Base-by-base conservation (phyloP, 306 rosid species). In the Castanea crenata region DNA sequence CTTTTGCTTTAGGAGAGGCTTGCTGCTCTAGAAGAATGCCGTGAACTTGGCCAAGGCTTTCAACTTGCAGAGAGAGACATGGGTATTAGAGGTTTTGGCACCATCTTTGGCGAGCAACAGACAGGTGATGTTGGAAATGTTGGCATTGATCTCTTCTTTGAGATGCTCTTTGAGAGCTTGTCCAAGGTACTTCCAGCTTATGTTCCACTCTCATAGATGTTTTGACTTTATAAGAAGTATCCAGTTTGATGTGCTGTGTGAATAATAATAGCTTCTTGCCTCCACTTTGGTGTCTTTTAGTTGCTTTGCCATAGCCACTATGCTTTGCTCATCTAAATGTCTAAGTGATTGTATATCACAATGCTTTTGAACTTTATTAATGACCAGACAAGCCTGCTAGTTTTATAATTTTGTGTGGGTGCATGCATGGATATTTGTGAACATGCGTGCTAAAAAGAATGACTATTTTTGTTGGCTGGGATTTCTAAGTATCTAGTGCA, bases 131-230 rank as follows among this genome's bases (percentile, higher is more conserved):
- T 92, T 75, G 99, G 96, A 85, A 92, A 95, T 74, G 95, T 95
- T 63, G 99, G 99, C 83, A 90, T 92, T 79, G 98, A 95, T 84
- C 96, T 95, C 69, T 95, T 95, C 88, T 92, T 91, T 83, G 98
- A 95, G 90, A 92, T 95, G 99, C 99, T 95, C 78, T 95, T 95
- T 78, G 99, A 95, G 86, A 95, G 99, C 84, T 89, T 95, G 85
- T 95, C 99, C 44, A 95, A 92, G 97, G 97, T 92, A 69, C 73
- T 29, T 79, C 74, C 73, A 62, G 74, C 75, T 75, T 75, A 62
- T 61, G 71, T 64, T 55, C 32, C 69, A 20, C 74, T 80, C 63
- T 65, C 46, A 64, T 76, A 63, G 77, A 49, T 32, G 27, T 56
- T 55, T 51, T 57, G 63, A 32, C 67, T 44, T 80, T 41, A 64